Evolutionary conservation across 345 rosid species (phyloP), one percentile per base, ranked within the genome.

Genomic region (Lepidium sativum): DNA sequence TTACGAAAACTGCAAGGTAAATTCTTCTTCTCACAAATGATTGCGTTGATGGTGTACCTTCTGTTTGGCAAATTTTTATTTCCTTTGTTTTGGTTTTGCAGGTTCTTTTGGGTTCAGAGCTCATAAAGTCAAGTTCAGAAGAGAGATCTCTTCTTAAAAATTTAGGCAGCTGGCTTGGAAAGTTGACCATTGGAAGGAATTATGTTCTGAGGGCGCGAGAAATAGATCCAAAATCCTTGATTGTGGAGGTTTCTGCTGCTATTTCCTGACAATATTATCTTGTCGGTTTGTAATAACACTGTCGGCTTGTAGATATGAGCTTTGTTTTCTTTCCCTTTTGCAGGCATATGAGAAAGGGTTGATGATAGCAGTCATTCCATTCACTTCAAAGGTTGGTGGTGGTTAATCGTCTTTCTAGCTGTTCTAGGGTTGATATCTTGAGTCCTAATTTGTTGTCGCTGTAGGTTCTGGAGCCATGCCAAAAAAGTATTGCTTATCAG

Each of bases 131-230:
- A 54, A 94, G 97, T 75, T 88, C 96, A 11, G 97, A 94, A 72
- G 99, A 94, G 80, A 91, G 97, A 3, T 91, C 99, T 11, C 78
- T 94, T 74, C 82, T 94, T 70, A 94, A 94, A 75, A 94, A 88
- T 80, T 79, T 94, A 80, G 97, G 97, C 64, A 94, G 99, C 76
- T 94, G 99, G 99, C 95, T 94, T 35, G 99, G 99, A 68, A 94
- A 86, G 83, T 82, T 94, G 63, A 94, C 99, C 34, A 91, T 94
- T 29, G 99, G 99, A 58, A 84, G 97, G 75, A 94, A 94, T 74
- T 91, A 85, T 60, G 99, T 94, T 45, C 49, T 94, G 54, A 80
- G 92, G 82, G 97, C 95, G 11, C 96, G 97, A 37, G 96, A 90
- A 71, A 90, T 94, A 69, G 99, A 91, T 81, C 99, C 99, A 33